Base-by-base conservation (phyloP, 2,329 filamentous ascomycete genomes). In the Camptophora hylomeconis region DNA sequence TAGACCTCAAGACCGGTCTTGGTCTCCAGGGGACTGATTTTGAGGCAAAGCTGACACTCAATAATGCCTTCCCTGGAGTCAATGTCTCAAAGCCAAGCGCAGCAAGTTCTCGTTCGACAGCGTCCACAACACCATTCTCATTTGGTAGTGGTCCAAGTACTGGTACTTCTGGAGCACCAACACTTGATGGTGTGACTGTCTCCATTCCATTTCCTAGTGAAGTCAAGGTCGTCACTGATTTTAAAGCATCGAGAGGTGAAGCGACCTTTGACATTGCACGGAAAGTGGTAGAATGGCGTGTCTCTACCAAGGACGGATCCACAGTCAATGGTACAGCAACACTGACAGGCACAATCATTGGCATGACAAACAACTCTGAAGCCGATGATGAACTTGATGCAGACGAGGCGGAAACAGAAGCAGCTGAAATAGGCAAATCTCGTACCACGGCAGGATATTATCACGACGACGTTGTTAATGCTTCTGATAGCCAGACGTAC, bases 221-320 rank as follows among this genome's bases (percentile, higher is more conserved):
- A 15, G 83, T 94, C 28, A 74, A 82, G 33, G 93, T 84, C 48
- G 62, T 95, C 10, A 75, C 74, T 4, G 86, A 94, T 46, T 67
- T 94, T 31, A 71, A 82, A 32, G 72, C 84, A 2, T 80, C 74
- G 41, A 75, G 73, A 40, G 87, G 86, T 19, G 87, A 95, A 42
- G 84, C 83, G 2, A 74, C 69, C 32, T 94, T 84, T 57, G 79
- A 72, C 30, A 73, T 79, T 0, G 74, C 73, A 2, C 82, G 81
- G 28, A 67, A 68, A 25, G 53, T 69, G 2, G 62, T 94, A 6
- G 80, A 92, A 52, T 95, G 87, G 87, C 70, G 75, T 33, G 72
- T 95, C 21, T 26, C 14, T 17, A 69, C 72, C 14, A 86, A 83
- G 54, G 84, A 92, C 32, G 65, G 84, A 2, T 67, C 71, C 1